Conservation (phyloP, 225 moss, liverwort and hornwort genomes). For the Rhytidiadelphus loreus region DNA sequence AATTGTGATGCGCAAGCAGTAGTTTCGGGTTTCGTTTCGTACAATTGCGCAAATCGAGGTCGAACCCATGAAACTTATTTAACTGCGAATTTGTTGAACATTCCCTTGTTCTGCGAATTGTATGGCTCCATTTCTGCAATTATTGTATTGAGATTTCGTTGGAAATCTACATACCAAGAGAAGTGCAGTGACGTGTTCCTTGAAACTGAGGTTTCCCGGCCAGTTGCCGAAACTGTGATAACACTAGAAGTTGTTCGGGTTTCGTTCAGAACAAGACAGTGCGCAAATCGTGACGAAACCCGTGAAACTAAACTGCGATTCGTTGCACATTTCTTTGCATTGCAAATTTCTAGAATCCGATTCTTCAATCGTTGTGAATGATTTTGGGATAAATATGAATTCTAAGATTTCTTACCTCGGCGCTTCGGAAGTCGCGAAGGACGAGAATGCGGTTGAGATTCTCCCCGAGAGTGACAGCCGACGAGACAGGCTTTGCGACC, state of each 20-base stretch:
- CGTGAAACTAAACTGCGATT: not conserved
- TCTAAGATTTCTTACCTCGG: not conserved
- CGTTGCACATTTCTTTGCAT: no score
- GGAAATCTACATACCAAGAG: not conserved
- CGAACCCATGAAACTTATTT: not conserved
- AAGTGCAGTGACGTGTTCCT: no score
- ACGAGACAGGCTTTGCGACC: not conserved
- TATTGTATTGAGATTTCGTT: not conserved
- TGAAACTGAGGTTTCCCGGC: not conserved
- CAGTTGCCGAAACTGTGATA: not conserved
- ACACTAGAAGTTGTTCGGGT: not conserved
- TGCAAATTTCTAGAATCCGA: not conserved
- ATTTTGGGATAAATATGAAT: not conserved
- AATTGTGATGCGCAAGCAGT: not conserved
- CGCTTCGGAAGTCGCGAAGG: conserved; percentile 1
- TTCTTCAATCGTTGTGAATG: not conserved
- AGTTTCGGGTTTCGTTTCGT: not conserved
- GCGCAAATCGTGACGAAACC: not conserved
- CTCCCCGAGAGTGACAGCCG: not conserved
- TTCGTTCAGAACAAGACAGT: not conserved
- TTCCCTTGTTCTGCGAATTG: not conserved
- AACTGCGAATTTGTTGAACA: not conserved
- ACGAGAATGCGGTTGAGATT: not conserved
- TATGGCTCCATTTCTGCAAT: not conserved
- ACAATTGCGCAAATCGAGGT: not conserved